Conservation (phyloP, 148 eudicot genomes). For the Vaccinium corymbosum region DNA sequence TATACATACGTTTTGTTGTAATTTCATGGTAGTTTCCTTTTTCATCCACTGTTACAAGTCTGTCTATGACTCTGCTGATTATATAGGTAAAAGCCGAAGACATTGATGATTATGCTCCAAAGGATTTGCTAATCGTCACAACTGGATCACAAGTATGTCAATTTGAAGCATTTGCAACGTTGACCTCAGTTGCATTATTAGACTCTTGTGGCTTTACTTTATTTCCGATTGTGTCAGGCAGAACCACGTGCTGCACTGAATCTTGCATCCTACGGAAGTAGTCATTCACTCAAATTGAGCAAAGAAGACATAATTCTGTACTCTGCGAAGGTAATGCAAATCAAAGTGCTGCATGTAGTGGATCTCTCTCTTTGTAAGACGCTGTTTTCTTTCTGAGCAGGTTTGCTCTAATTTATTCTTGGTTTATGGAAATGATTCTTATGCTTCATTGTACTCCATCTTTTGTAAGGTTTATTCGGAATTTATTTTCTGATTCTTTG, state of each 20-base stretch:
- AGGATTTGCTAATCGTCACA: slow-evolving; percentile 88
- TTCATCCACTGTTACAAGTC: not conserved
- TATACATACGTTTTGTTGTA: not conserved
- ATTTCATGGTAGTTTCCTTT: not conserved
- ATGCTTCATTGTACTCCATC: not conserved
- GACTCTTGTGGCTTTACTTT: slow-evolving; percentile 17
- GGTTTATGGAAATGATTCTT: not conserved
- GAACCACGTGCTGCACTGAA: slow-evolving; percentile 99
- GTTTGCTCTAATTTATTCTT: not conserved
- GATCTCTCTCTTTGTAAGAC: not conserved
- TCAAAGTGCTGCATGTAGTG: not conserved
- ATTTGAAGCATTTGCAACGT: slow-evolving; percentile 14
- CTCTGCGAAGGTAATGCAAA: slow-evolving; percentile 85
- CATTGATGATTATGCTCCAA: slow-evolving; percentile 95
- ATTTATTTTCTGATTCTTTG: not conserved
- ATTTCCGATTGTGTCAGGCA: slow-evolving; percentile 71
- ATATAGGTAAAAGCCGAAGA: slow-evolving; percentile 85
- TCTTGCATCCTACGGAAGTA: slow-evolving; percentile 91
- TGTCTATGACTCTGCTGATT: slow-evolving; percentile 2
- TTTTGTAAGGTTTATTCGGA: not conserved
- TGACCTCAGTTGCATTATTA: not conserved
- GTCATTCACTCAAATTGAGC: slow-evolving; percentile 89
- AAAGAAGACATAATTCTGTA: slow-evolving; percentile 89
- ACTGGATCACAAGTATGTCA: slow-evolving; percentile 96
- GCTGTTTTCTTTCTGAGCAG: not conserved